A percentile compares a stretch with the other conserved stretches of the same genome.
phyloP scores from a whole-genome alignment of 306 rosid species.

The Delonix regia region DNA sequence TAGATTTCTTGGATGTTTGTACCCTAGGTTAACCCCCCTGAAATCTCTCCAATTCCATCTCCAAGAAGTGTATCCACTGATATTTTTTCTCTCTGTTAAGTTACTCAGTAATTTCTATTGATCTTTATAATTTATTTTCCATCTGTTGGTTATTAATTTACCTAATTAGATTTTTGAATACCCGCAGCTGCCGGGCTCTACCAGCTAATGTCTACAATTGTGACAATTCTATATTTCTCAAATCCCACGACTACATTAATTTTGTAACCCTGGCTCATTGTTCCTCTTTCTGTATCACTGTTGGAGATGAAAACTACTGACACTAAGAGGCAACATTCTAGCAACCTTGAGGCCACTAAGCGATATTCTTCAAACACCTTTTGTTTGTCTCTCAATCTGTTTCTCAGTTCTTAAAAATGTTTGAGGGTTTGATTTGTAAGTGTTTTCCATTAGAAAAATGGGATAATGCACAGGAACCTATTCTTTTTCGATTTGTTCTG shows the following conservation, averaged over 20 bases:
- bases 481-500: not conserved
- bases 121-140: too few relatives aligned
- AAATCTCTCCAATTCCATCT: too few relatives aligned
- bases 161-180: constrained; percentile 3
- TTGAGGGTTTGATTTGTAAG: constrained; percentile 1
- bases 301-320: not conserved
- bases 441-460: not conserved
- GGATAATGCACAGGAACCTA: constrained; percentile 7
- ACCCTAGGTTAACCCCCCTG: too few relatives aligned
- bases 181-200: not conserved
- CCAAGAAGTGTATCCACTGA: too few relatives aligned
- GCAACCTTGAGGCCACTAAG: not conserved
- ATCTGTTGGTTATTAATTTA: not conserved
- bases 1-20: too few relatives aligned
- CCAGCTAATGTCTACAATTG: constrained; percentile 15
- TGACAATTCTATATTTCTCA: not conserved
- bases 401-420: not conserved
- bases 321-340: not conserved
- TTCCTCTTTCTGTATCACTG: not conserved
- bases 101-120: too few relatives aligned
- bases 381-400: not conserved
- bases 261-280: not conserved
- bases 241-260: not conserved
- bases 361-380: constrained; percentile 2
- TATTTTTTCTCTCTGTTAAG: too few relatives aligned